A percentile compares a stretch with the other conserved stretches of the same genome.
These are phyloP conservation scores for Ophiostoma angusticollis DNA, from an alignment of 2,329 filamentous ascomycete species.

Conservation along the genomic window DNA sequence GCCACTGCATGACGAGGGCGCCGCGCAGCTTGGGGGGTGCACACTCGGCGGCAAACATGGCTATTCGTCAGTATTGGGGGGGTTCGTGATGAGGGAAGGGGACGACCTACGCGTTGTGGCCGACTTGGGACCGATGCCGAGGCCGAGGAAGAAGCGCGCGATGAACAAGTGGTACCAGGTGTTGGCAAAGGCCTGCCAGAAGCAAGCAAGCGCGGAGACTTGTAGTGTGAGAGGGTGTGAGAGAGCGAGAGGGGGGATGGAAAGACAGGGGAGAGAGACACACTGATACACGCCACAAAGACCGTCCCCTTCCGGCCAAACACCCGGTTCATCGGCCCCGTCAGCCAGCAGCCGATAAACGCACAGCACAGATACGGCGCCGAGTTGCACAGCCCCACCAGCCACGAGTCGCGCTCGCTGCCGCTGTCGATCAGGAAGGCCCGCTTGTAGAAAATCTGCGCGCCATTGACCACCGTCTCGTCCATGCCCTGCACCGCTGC, in stretches of 20 bases:
- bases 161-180: conserved; percentile 56
- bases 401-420: conserved; percentile 36
- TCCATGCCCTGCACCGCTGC: conserved; percentile 63
- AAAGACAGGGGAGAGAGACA: background rate
- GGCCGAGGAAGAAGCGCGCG: conserved; percentile 54
- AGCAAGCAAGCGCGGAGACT: conserved; percentile 17
- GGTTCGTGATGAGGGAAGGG: too few species aligned
- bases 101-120: conserved; percentile 41
- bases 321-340: conserved; percentile 55
- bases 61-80: too few species aligned
- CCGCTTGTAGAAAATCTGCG: conserved; percentile 49
- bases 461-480: conserved; percentile 57
- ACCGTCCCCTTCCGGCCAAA: conserved; percentile 62
- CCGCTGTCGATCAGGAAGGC: conserved; percentile 47
- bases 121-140: conserved; percentile 59
- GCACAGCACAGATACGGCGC: conserved; percentile 55
- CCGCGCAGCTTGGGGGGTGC: conserved; percentile 51
- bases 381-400: conserved; percentile 48
- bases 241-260: background rate
- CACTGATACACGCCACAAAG: conserved; percentile 49
- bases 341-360: conserved; percentile 59
- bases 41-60: conserved; percentile 53
- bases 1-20: conserved; percentile 53
- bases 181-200: conserved; percentile 35
- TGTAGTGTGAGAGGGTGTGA: too few species aligned